Evolutionary conservation across 2,329 filamentous ascomycete genomes (phyloP), one percentile per base, ranked within the genome.

Genomic region (Furcasterigmium furcatum): DNA sequence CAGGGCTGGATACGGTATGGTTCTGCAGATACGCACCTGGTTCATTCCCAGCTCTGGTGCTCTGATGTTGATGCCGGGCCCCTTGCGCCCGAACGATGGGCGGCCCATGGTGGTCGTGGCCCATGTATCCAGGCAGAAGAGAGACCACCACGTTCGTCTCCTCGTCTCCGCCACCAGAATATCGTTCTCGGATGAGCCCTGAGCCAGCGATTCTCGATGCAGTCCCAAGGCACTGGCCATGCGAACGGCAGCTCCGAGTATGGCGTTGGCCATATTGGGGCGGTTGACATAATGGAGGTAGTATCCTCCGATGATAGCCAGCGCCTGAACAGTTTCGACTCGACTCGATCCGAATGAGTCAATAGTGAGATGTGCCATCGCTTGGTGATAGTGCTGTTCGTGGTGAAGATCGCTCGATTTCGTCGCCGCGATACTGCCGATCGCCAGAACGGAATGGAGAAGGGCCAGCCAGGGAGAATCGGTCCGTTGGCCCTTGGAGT

Each of bases 111-210:
- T 88, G 24, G 84, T 85, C 14, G 79, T 82, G 1, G 82, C 84
- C 84, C 85, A 89, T 0, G 85, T 86, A 58, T 89, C 86, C 18
- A 90, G 71, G 58, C 84, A 86, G 61, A 88, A 85, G 5, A 88
- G 64, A 41, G 77, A 85, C 85, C 85, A 89, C 85, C 86, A 90
- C 4, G 86, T 86, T 25, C 84, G 74, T 45, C 82, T 71, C 46
- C 82, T 74, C 10, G 81, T 78, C 58, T 87, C 84, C n/a, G 76
- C 73, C 1, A 76, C 74, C 12, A 74, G 71, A 29, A 77, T 63
- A 41, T 74, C 73, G 41, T 64, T 74, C 18, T 42, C 40, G 4
- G n/a, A 58, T 48, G 63, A 52, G 49, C 66, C 58, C 55, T 72
- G 54, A 40, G 68, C 54, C 38, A 72, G 48, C 60, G 69, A 53